phyloP scores from a whole-genome alignment of 106 monocot genomes.

The Posidonia australis region DNA sequence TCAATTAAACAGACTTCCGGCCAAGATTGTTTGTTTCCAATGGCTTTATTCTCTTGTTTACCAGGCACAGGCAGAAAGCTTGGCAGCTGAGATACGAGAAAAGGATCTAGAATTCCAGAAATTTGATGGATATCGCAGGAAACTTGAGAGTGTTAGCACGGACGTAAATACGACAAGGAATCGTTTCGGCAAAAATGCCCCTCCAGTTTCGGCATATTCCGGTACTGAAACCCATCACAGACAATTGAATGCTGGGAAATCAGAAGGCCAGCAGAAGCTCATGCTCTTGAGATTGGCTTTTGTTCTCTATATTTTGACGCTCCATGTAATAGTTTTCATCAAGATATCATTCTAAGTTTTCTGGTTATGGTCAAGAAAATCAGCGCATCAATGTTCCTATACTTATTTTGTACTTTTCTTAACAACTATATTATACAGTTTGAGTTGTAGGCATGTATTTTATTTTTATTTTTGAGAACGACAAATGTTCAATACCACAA shows the following conservation, averaged over 20 bases:
- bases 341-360: slow-evolving; percentile 64
- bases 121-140: background rate
- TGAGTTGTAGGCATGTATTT: too few species aligned
- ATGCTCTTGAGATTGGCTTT: slow-evolving; percentile 51
- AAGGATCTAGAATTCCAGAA: slow-evolving; percentile 10
- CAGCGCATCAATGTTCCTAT: too few species aligned
- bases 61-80: slow-evolving; percentile 68
- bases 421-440: too few species aligned
- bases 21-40: background rate
- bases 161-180: background rate
- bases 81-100: slow-evolving; percentile 32
- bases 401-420: too few species aligned
- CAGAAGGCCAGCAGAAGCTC: slow-evolving; percentile 33
- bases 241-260: slow-evolving; percentile 12
- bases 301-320: slow-evolving; percentile 61
- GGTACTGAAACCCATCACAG: slow-evolving; percentile 12
- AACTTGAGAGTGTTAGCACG: background rate
- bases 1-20: too few species aligned
- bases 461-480: too few species aligned
- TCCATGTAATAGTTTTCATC: slow-evolving; percentile 70
- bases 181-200: slow-evolving; percentile 31
- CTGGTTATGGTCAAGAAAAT: too few species aligned
- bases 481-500: too few species aligned
- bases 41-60: background rate
- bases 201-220: slow-evolving; percentile 3